These are phyloP conservation scores for Xylaria sp. DNA, from an alignment of 2,329 filamentous ascomycete genomes.

Conservation along the genomic window DNA sequence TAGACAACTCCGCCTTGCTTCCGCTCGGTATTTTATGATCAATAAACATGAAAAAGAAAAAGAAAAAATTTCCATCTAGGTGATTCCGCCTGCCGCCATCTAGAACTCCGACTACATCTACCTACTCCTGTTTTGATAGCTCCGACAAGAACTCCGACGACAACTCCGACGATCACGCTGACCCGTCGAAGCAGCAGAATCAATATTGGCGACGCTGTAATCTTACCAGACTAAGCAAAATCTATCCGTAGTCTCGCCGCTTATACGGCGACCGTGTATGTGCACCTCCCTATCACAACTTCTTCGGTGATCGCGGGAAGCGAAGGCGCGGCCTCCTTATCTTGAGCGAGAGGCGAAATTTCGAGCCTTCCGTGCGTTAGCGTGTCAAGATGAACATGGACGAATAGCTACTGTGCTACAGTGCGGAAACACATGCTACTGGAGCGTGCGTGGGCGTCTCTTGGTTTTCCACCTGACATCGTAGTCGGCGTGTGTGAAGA, in stretches of 20 bases:
- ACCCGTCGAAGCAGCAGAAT: neutral
- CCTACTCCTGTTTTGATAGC: neutral
- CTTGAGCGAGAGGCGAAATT: neutral
- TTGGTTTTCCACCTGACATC: neutral
- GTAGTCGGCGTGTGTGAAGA: neutral
- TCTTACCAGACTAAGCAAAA: neutral
- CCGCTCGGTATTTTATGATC: neutral
- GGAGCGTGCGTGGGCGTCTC: neutral
- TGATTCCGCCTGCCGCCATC: neutral
- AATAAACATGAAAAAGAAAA: neutral
- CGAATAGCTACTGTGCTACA: neutral
- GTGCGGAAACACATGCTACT: neutral
- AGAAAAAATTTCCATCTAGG: neutral
- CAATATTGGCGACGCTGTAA: neutral
- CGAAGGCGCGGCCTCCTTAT: neutral
- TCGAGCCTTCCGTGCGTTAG: neutral
- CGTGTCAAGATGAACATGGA: neutral
- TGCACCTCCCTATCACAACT: neutral
- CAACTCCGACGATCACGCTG: neutral
- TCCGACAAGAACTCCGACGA: conserved; percentile 1
- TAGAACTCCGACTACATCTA: neutral
- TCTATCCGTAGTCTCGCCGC: neutral
- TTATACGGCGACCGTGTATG: neutral
- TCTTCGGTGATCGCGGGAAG: neutral
- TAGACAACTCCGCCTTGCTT: conserved; percentile 2